Evolutionary conservation across 768 basidiomycete species (phyloP).

Genomic region (Leccinum disarticulatum): DNA sequence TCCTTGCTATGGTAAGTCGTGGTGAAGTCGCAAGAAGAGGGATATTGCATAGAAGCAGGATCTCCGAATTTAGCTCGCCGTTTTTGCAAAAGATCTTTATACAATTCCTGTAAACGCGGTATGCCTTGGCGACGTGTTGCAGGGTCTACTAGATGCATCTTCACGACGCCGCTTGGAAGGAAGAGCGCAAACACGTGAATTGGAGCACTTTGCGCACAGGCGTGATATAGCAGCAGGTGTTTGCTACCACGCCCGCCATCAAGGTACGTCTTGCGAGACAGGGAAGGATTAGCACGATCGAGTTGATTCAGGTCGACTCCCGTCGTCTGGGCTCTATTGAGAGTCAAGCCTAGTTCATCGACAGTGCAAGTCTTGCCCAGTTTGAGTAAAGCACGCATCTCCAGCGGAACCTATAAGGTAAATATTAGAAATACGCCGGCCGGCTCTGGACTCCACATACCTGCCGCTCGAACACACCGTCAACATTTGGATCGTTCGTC

Average conservation of each 20-base stretch:
- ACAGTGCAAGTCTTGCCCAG: constrained; percentile 82
- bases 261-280: constrained; percentile 69
- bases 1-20: constrained; percentile 81
- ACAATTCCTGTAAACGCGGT: constrained; percentile 71
- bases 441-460: constrained; percentile 39
- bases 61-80: constrained; percentile 41
- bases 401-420: constrained; percentile 66
- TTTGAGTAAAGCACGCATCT: constrained; percentile 76
- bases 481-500: constrained; percentile 91
- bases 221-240: constrained; percentile 89
- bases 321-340: constrained; percentile 77
- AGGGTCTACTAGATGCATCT: constrained; percentile 87
- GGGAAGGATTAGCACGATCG: constrained; percentile 56
- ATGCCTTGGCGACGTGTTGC: constrained; percentile 85
- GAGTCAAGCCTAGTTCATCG: constrained; percentile 62
- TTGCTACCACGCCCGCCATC: constrained; percentile 66
- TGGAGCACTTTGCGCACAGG: constrained; percentile 64
- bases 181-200: constrained; percentile 91
- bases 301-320: constrained; percentile 86
- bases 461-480: constrained; percentile 93
- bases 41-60: constrained; percentile 61
- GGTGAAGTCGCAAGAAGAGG: constrained; percentile 55
- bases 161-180: constrained; percentile 64
- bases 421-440: not conserved
- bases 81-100: constrained; percentile 60